Base-by-base conservation (phyloP, 108 stramenopile genomes). In the Cyclotella choctawhatcheeana region DNA sequence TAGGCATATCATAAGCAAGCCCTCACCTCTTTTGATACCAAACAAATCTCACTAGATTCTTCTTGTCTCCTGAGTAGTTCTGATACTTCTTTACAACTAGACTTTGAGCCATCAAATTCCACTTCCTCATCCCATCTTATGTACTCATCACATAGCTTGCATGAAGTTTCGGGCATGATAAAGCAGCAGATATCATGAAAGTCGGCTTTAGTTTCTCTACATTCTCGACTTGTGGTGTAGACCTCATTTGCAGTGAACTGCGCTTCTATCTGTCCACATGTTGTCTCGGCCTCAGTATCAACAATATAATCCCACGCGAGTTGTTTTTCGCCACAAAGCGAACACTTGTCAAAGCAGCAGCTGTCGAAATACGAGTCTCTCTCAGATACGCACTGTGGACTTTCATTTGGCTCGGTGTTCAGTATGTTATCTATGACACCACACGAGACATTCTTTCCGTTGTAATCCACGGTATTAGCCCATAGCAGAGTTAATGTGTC, bases 331-430 rank as follows among this genome's bases (percentile, higher is more conserved):
- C 58, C 78, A 40, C 78, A 79, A n/a, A 79, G 67, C 35, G 32
- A 63, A 48, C 78, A 79, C 44, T 79, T 79, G 58, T 62, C 78
- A 30, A 79, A 79, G 59, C 78, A 79, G 20, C 78, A 78, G 24
- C 27, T 64, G 2, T 78, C 77, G 44, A 64, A 70, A 55, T 53
- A 64, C 24, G 24, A 20, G 45, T 78, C 77, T 61, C 30, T 66
- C 16, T 69, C 31, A 22, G 70, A 44, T 37, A 48, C 14, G 26
- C 77, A 78, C 34, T 44, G 31, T 18, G 54, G 50, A 67, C 70
- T 78, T 27, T 50, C 56, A 31, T 71, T 69, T 22, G 70, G 58
- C 33, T 71, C 77, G 7, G 77, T 22, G 40, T 78, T 78, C 45
- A 78, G 27, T 8, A 78, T 78, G 58, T 78, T 67, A 48, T 71